Conservation (phyloP, 139 green algal species). For the Micractinium conductrix region DNA sequence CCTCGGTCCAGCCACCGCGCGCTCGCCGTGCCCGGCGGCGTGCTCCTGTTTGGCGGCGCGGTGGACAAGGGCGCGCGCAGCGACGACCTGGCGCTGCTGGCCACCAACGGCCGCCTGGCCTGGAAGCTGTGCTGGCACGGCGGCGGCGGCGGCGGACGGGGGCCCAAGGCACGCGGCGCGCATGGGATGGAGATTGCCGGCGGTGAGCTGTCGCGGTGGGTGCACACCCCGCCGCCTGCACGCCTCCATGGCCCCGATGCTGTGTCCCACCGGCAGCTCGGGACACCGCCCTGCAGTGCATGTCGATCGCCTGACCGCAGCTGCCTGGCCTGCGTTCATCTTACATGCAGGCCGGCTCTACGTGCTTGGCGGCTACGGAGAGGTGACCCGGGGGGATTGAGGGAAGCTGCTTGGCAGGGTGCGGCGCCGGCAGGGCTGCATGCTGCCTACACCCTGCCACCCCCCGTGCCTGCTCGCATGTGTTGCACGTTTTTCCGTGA, state of each 20-base stretch:
- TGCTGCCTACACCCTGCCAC: not conserved
- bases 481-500: not conserved
- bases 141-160: not conserved
- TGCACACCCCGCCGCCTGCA: too few relatives aligned
- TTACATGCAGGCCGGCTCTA: too few relatives aligned
- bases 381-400: not conserved
- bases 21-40: not conserved
- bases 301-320: too few relatives aligned
- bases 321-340: too few relatives aligned
- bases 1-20: constrained; percentile 20
- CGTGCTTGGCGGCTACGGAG: constrained; percentile 16
- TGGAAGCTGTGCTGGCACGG: not conserved
- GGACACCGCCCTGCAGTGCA: too few relatives aligned
- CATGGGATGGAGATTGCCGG: not conserved
- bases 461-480: not conserved
- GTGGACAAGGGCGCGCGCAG: not conserved
- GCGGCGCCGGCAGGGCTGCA: not conserved
- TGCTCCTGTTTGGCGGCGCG: constrained; percentile 23
- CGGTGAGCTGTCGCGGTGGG: too few relatives aligned
- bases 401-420: not conserved
- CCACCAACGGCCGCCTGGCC: not conserved
- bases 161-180: not conserved
- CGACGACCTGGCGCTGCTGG: not conserved
- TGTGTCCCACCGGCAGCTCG: too few relatives aligned
- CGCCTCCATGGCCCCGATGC: too few relatives aligned